Base-by-base conservation (phyloP, 2,329 filamentous ascomycete genomes). In the Penicillium frequentans region DNA sequence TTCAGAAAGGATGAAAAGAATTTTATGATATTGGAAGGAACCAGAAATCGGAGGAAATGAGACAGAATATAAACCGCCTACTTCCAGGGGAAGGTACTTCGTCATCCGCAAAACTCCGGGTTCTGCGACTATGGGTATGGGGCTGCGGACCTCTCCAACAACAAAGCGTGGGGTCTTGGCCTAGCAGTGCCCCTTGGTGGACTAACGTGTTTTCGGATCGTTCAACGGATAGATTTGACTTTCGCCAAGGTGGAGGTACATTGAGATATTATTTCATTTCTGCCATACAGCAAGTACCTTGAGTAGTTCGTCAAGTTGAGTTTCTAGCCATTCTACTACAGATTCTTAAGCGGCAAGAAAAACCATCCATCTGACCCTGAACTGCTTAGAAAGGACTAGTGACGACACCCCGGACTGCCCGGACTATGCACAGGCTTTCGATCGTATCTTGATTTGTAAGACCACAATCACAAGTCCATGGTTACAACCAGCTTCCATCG, bases 31-130 rank as follows among this genome's bases (percentile, higher is more conserved):
- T 45, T 27, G 27, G 29, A 39, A 29, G 10, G 48, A 53, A 48
- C 35, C 35, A 53, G 37, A 26, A 29, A 35, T 45, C 57, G 53
- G 19, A 14, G 19, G n/a, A 31, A 35, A 26, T 19, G 35, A 37
- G 31, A 42, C 31, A 27, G 43, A n/a, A 23, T 49, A 58, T 56
- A 56, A 56, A 37, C 49, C 24, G 9, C 14, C n/a, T 39, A 23
- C 5, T 37, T 33, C 33, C 33, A 29, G 45, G 43, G 35, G 37
- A 48, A 44, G 42, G 55, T 31, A 6, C 57, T 46, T 56, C 59
- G 57, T 61, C 62, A 64, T 63, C 62, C 60, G 54, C 51, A 56
- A 58, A 57, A 57, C 56, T 59, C 58, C 58, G 58, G 59, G 56
- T 58, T 58, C 5, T 47, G 26, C 45, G 33, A 59, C 52, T 59